Base-by-base conservation (phyloP, 2,329 filamentous ascomycete genomes). In the Penicillium sp. region DNA sequence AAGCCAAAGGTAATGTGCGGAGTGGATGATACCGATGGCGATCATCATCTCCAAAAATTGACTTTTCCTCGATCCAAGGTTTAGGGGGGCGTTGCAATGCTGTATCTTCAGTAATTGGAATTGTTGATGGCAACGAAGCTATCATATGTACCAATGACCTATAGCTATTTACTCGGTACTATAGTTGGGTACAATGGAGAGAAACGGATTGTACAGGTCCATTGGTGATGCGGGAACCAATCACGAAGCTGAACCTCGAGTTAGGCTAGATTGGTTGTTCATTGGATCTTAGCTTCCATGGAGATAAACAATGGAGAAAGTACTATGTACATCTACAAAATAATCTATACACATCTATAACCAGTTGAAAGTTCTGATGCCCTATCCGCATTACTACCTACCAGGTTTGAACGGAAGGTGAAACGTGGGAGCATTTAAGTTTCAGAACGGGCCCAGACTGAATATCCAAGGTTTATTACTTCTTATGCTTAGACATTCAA, bases 21-120 rank as follows among this genome's bases (percentile, higher is more conserved):
- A 62, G 52, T 64, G 62, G 52, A 67, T 63, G 64, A 66, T 63
- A 57, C 57, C 21, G n/a, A 55, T 43, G 57, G 50, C 46, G 64
- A 63, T 67, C 63, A 67, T 67, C 59, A 65, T 52, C 57, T 61
- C 31, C 43, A 29, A 51, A 52, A 55, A 52, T 37, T 51, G 31
- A 46, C 46, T 56, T 53, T 53, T 54, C 7, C 25, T 23, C 23
- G 47, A 54, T 49, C 61, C 59, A 60, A 39, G 60, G 58, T 51
- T 60, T 45, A 7, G 23, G 19, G 26, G 10, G 23, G 7, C 6
- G 31, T 14, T 33, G 14, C 31, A 33, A 7, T 33, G 31, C 16
- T 33, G 31, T 14, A 14, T 33, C 8, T 14, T 16, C 8, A 23
- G 19, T 21, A 42, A 42, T 23, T 42, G 39, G 19, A 42, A 23